Evolutionary conservation across 2,329 filamentous ascomycete species (phyloP).

Genomic region (Fusarium miscanthi): DNA sequence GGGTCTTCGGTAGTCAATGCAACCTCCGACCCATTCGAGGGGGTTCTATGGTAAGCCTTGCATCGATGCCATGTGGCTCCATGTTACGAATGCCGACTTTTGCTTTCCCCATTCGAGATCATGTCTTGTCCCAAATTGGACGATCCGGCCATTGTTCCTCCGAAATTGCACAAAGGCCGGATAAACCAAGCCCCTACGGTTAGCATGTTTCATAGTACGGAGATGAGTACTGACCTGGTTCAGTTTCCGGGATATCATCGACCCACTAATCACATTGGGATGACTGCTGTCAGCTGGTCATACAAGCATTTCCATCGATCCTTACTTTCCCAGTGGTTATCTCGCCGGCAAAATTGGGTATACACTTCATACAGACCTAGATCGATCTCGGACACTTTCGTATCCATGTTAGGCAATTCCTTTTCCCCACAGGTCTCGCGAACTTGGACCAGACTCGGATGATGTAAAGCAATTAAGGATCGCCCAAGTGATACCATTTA

Average conservation of each 20-base stretch:
- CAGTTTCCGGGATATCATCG: slow-evolving; percentile 1
- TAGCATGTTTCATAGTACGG: slow-evolving; percentile 24
- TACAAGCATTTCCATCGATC: neutral
- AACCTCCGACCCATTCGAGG: neutral
- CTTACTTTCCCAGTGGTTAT: slow-evolving; percentile 1
- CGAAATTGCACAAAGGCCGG: slow-evolving; percentile 26
- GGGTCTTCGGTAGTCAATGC: slow-evolving; percentile 19
- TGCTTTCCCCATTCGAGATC: neutral
- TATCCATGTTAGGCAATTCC: neutral
- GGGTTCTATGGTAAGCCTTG: neutral
- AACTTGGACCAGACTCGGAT: neutral
- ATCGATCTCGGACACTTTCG: slow-evolving; percentile 13
- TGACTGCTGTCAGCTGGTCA: neutral
- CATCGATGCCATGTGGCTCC: slow-evolving; percentile 21
- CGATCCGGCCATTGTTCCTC: slow-evolving; percentile 27
- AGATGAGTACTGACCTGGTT: slow-evolving; percentile 17
- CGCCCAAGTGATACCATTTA: neutral
- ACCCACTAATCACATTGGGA: slow-evolving; percentile 14
- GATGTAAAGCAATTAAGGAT: neutral
- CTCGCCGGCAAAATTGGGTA: slow-evolving; percentile 29
- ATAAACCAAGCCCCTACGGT: slow-evolving; percentile 16
- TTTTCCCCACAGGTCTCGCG: slow-evolving; percentile 4
- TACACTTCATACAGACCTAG: neutral
- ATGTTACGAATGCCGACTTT: slow-evolving; percentile 2
- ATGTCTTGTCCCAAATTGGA: slow-evolving; percentile 11